Percentiles rank a stretch among this genome's conserved stretches.
Evolutionary conservation across 2,329 filamentous ascomycete species (phyloP).

Genomic region (Alternaria arborescens): DNA sequence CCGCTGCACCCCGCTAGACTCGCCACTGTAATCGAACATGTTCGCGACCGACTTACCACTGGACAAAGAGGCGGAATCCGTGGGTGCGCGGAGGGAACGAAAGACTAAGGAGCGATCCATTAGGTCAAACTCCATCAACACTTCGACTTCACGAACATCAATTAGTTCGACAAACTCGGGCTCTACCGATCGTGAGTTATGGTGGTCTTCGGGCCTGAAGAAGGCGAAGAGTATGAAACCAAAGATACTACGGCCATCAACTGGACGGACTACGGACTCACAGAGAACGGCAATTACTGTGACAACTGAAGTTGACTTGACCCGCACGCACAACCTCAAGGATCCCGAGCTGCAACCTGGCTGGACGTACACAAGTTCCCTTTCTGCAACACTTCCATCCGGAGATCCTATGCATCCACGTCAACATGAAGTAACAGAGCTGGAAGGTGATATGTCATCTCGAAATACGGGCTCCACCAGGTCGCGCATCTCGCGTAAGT

Average conservation of each 20-base stretch:
- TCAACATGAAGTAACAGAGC: constrained; percentile 36
- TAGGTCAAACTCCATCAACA: constrained; percentile 37
- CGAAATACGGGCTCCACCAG: constrained; percentile 39
- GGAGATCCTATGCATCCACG: constrained; percentile 42
- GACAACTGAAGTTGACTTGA: constrained; percentile 15
- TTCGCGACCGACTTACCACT: constrained; percentile 52
- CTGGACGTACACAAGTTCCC: constrained; percentile 42
- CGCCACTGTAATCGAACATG: constrained; percentile 37
- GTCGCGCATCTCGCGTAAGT: constrained; percentile 41
- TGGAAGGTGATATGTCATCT: constrained; percentile 44
- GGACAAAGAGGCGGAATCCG: constrained; percentile 46
- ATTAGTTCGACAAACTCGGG: constrained; percentile 38
- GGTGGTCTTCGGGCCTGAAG: constrained; percentile 46
- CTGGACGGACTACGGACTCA: constrained; percentile 27
- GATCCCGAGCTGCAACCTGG: constrained; percentile 42
- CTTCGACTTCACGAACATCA: constrained; percentile 37
- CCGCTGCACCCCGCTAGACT: constrained; percentile 18
- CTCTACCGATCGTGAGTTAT: constrained; percentile 37
- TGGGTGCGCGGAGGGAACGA: constrained; percentile 50
- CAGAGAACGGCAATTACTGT: constrained; percentile 13
- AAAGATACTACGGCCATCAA: constrained; percentile 29
- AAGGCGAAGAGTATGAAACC: constrained; percentile 42
- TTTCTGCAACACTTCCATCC: constrained; percentile 44
- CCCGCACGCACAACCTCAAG: constrained; percentile 23
- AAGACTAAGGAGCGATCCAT: constrained; percentile 40